phyloP scores from a whole-genome alignment of 2,329 filamentous ascomycete genomes.

The Trichoderma sp. region DNA sequence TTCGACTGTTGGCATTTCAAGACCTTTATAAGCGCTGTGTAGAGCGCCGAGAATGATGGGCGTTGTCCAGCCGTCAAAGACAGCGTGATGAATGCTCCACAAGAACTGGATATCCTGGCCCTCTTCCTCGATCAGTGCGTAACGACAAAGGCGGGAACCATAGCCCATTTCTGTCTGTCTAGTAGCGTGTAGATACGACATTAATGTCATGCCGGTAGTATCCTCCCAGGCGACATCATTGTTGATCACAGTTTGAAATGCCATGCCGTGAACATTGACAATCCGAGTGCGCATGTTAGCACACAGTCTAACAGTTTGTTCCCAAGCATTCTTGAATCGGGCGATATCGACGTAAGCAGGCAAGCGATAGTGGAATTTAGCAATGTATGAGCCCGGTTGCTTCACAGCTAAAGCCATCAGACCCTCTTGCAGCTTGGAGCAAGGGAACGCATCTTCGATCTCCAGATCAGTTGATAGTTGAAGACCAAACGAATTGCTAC shows the following conservation, averaged over 20 bases:
- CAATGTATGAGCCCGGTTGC: conserved; percentile 36
- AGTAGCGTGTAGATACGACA: neutral
- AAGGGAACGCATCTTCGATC: conserved; percentile 25
- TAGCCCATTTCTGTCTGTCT: conserved; percentile 6
- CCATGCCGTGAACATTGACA: conserved; percentile 17
- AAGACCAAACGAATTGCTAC: neutral
- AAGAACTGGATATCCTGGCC: conserved; percentile 10
- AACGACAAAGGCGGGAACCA: conserved; percentile 17
- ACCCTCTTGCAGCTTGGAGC: conserved; percentile 25
- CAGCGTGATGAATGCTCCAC: conserved; percentile 23
- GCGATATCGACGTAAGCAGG: conserved; percentile 24
- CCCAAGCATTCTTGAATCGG: conserved; percentile 25
- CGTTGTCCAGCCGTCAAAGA: conserved; percentile 27
- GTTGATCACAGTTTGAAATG: conserved; percentile 21
- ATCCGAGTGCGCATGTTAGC: conserved; percentile 27
- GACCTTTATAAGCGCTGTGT: neutral
- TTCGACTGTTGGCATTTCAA: conserved; percentile 1
- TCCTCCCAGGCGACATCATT: conserved; percentile 18
- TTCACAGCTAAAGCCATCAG: conserved; percentile 32
- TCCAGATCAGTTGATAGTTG: neutral
- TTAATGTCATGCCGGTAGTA: neutral
- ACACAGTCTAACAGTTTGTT: conserved; percentile 21
- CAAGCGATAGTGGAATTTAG: conserved; percentile 29
- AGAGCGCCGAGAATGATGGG: conserved; percentile 1
- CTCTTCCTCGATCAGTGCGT: neutral